Evolutionary conservation across 75 land plant species (phyloP).

Genomic region (Sequoiadendron giganteum): DNA sequence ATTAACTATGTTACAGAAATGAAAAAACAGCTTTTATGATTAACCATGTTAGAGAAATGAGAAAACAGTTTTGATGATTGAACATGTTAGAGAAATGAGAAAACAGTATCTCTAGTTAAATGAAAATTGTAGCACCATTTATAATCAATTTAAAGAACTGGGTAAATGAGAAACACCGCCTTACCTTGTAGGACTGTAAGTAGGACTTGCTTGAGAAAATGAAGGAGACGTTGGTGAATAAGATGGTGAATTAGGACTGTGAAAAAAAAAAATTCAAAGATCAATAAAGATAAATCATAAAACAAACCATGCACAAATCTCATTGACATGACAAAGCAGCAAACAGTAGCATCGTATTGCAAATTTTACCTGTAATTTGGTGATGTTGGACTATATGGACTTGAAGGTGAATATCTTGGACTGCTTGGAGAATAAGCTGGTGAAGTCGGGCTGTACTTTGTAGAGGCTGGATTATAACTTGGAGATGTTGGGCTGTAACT

Average conservation of each 20-base stretch:
- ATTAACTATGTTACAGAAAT: no score
- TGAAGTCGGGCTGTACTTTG: constrained; percentile 75
- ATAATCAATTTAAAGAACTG: background rate
- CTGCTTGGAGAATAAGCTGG: constrained; percentile 84
- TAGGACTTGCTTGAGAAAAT: constrained; percentile 80
- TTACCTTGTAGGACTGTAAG: constrained; percentile 89
- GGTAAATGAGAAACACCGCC: background rate
- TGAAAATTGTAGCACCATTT: background rate
- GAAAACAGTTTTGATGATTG: no score
- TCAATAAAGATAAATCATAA: background rate
- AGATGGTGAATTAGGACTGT: constrained; percentile 95
- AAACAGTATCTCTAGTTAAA: background rate
- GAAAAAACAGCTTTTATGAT: no score
- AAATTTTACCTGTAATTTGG: constrained; percentile 75
- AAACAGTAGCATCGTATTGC: background rate
- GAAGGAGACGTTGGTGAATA: constrained; percentile 98
- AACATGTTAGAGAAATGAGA: no score
- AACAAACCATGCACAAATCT: background rate
- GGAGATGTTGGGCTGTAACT: constrained; percentile 82
- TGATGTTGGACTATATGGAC: constrained; percentile 81
- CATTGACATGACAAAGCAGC: background rate
- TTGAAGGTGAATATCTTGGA: constrained; percentile 69
- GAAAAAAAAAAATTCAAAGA: constrained; percentile 2
- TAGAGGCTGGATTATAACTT: constrained; percentile 71
- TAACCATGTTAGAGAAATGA: no score